A percentile compares a stretch with the other conserved stretches of the same genome.
Evolutionary conservation across 2,329 filamentous ascomycete genomes (phyloP).

Genomic region (Immersiporthe knoxdaviesiana): DNA sequence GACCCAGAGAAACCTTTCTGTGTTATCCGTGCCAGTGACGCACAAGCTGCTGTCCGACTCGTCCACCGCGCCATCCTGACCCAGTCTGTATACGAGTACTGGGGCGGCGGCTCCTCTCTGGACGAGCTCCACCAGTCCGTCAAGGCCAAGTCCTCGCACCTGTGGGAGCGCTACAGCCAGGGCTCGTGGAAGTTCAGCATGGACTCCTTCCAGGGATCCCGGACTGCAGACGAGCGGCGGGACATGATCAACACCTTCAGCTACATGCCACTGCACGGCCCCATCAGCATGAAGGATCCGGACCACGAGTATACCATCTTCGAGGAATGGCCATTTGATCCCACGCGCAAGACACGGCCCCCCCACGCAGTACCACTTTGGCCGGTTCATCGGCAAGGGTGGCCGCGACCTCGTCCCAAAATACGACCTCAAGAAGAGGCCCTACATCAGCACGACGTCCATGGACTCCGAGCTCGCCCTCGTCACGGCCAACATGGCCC

Average conservation of each 20-base stretch:
- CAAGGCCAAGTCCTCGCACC: slow-evolving; percentile 57
- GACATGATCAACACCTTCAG: slow-evolving; percentile 79
- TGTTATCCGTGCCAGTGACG: slow-evolving; percentile 66
- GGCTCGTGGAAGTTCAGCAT: slow-evolving; percentile 81
- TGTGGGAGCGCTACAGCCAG: slow-evolving; percentile 68
- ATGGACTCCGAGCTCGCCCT: slow-evolving; percentile 96
- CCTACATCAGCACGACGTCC: slow-evolving; percentile 92
- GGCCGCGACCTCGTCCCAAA: slow-evolving; percentile 69
- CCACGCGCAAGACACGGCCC: slow-evolving; percentile 50
- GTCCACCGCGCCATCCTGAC: slow-evolving; percentile 78
- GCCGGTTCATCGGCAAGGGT: slow-evolving; percentile 69
- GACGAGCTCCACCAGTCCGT: slow-evolving; percentile 70
- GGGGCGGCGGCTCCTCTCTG: slow-evolving; percentile 74
- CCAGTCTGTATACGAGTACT: slow-evolving; percentile 85
- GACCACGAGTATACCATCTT: slow-evolving; percentile 79
- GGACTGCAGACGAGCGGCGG: slow-evolving; percentile 64
- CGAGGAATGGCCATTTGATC: slow-evolving; percentile 73
- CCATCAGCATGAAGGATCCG: slow-evolving; percentile 74
- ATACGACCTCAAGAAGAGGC: slow-evolving; percentile 89
- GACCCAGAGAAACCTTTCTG: slow-evolving; percentile 82
- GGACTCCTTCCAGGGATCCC: slow-evolving; percentile 79
- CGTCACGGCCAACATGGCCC: slow-evolving; percentile 87
- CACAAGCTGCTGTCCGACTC: slow-evolving; percentile 67
- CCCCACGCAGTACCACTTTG: slow-evolving; percentile 70
- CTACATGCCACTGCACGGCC: slow-evolving; percentile 78